These are phyloP conservation scores for Yamadazyma trypodendri DNA, from an alignment of 1,139 yeast species.

Conservation along the genomic window DNA sequence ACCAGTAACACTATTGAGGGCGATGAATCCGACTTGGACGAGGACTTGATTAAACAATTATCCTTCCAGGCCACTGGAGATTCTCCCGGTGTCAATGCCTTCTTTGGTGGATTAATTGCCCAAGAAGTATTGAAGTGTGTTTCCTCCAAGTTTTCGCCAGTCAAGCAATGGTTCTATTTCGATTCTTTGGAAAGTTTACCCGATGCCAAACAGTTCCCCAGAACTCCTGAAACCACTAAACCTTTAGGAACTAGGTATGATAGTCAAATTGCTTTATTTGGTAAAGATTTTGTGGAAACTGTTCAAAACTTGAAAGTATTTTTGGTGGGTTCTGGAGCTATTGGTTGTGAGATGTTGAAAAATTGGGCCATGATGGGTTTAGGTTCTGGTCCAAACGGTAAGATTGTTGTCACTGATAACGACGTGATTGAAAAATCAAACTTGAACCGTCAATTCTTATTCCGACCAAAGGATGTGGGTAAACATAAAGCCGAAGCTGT, in stretches of 20 bases:
- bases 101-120: slow-evolving; percentile 92
- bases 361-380: slow-evolving; percentile 98
- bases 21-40: slow-evolving; percentile 58
- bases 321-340: slow-evolving; percentile 97
- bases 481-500: slow-evolving; percentile 89
- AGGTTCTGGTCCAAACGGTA: slow-evolving; percentile 88
- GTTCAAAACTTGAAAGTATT: slow-evolving; percentile 79
- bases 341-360: slow-evolving; percentile 98
- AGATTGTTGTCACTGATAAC: slow-evolving; percentile 83
- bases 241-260: slow-evolving; percentile 87
- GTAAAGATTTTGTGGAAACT: slow-evolving; percentile 68
- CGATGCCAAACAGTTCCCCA: slow-evolving; percentile 49
- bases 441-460: slow-evolving; percentile 91
- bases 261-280: slow-evolving; percentile 91
- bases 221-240: slow-evolving; percentile 70
- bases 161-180: slow-evolving; percentile 87
- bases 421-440: slow-evolving; percentile 95
- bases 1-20: slow-evolving; percentile 61
- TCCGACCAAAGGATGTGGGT: slow-evolving; percentile 94
- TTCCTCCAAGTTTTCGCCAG: slow-evolving; percentile 89
- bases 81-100: slow-evolving; percentile 84
- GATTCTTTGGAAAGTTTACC: slow-evolving; percentile 94
- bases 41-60: slow-evolving; percentile 65
- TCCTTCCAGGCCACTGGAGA: slow-evolving; percentile 90
- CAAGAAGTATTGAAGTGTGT: slow-evolving; percentile 95